phyloP scores from a whole-genome alignment of 257 asterid genomes.

The Knoxia roxburghii region DNA sequence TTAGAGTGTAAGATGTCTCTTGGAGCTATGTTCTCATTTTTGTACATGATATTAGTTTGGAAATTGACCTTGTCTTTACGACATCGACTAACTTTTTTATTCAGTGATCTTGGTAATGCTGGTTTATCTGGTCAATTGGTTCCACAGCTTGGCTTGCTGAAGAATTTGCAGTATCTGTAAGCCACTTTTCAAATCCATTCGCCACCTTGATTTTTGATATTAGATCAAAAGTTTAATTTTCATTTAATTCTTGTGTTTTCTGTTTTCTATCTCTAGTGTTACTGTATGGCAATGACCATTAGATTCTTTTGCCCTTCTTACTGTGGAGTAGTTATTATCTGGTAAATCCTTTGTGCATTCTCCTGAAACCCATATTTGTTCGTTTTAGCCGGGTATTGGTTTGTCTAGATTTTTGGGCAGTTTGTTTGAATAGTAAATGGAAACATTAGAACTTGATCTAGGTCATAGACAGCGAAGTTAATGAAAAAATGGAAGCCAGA shows the following conservation, averaged over 20 bases:
- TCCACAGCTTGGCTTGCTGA: constrained; percentile 83
- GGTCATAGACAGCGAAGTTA: background rate
- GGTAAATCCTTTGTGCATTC: background rate
- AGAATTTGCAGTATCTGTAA: constrained; percentile 94
- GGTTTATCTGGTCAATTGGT: constrained; percentile 93
- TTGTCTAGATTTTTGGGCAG: background rate
- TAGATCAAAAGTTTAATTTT: background rate
- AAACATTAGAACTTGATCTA: background rate
- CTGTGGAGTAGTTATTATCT: background rate
- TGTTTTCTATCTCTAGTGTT: background rate
- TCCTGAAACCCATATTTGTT: background rate
- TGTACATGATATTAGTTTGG: constrained; percentile 5
- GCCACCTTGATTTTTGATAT: background rate
- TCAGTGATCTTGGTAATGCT: constrained; percentile 97
- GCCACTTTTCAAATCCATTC: constrained; percentile 22
- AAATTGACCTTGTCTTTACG: constrained; percentile 13
- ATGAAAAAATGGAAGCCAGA: background rate
- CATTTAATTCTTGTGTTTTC: background rate
- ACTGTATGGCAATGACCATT: background rate
- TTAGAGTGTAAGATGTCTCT: constrained; percentile 72
- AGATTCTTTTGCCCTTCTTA: background rate
- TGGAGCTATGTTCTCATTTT: constrained; percentile 2
- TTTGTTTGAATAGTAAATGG: background rate
- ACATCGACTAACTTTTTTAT: constrained; percentile 6
- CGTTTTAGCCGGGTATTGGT: background rate